phyloP scores from a whole-genome alignment of 2,329 filamentous ascomycete genomes.

The Cryoendolithus antarcticus region DNA sequence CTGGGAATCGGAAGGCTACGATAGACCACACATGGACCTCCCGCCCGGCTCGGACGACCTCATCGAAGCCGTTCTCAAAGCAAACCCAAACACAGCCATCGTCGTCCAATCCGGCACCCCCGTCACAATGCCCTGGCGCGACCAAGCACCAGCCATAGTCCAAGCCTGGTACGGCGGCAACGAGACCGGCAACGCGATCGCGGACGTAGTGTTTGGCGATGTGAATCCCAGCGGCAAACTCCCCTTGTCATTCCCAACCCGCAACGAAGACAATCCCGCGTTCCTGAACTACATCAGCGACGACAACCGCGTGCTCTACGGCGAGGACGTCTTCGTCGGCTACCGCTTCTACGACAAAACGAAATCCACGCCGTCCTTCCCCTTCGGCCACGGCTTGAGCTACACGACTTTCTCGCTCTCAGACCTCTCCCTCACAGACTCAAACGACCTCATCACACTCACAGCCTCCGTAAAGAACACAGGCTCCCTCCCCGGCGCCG shows the following conservation, averaged over 20 bases:
- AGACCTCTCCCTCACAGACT: slow-evolving; percentile 39
- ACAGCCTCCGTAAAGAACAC: slow-evolving; percentile 43
- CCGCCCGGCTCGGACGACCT: slow-evolving; percentile 51
- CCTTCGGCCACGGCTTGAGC: slow-evolving; percentile 67
- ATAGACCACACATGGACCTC: slow-evolving; percentile 48
- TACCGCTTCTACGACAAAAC: slow-evolving; percentile 60
- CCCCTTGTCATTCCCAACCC: slow-evolving; percentile 55
- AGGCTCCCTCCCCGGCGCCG: slow-evolving; percentile 44
- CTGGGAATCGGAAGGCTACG: slow-evolving; percentile 63
- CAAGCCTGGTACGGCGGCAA: slow-evolving; percentile 51
- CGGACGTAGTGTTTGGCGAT: slow-evolving; percentile 62
- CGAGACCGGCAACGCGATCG: slow-evolving; percentile 69
- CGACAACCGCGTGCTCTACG: slow-evolving; percentile 55
- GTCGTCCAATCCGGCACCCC: slow-evolving; percentile 70
- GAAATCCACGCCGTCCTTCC: slow-evolving; percentile 50
- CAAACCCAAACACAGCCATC: slow-evolving; percentile 57
- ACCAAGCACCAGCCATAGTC: slow-evolving; percentile 48
- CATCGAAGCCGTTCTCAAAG: slow-evolving; percentile 51
- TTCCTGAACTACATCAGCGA: slow-evolving; percentile 64
- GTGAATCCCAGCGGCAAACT: slow-evolving; percentile 65
- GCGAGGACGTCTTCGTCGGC: slow-evolving; percentile 61
- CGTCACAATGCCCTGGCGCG: slow-evolving; percentile 58
- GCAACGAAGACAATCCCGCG: slow-evolving; percentile 43
- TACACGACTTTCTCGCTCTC: slow-evolving; percentile 63
- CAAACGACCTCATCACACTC: slow-evolving; percentile 38